These are phyloP conservation scores for Xylariaceae sp. DNA, from an alignment of 2,329 filamentous ascomycete species.

Conservation along the genomic window DNA sequence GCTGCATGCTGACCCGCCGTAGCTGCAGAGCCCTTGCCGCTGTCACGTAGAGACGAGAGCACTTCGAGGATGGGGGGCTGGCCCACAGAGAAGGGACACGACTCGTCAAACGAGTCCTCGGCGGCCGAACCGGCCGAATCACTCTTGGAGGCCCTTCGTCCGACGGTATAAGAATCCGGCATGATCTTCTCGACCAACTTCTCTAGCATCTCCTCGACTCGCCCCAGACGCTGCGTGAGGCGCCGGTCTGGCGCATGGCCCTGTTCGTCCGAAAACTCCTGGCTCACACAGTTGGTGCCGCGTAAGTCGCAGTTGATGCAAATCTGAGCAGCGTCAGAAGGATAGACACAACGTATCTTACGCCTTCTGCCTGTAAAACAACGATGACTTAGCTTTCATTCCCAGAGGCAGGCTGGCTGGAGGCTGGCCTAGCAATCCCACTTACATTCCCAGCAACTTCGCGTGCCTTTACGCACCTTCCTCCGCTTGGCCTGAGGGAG, in stretches of 20 bases:
- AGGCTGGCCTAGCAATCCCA: too few species aligned
- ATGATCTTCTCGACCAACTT: constrained; percentile 37
- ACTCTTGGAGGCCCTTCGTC: constrained; percentile 21
- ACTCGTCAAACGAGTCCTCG: constrained; percentile 22
- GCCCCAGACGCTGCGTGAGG: constrained; percentile 38
- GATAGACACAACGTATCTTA: constrained; percentile 44
- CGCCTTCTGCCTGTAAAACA: constrained; percentile 38
- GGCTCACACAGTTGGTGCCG: constrained; percentile 38
- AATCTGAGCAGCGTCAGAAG: constrained; percentile 32
- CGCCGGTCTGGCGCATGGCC: constrained; percentile 33
- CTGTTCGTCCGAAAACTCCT: constrained; percentile 38
- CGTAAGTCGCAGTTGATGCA: constrained; percentile 42
- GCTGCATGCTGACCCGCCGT: constrained; percentile 12
- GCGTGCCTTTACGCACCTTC: constrained; percentile 48
- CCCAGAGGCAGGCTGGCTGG: too few species aligned
- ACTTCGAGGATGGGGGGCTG: constrained; percentile 29
- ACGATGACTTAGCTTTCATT: too few species aligned
- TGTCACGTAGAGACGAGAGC: constrained; percentile 18
- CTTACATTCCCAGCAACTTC: constrained; percentile 51
- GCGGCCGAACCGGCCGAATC: constrained; percentile 23
- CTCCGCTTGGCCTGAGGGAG: constrained; percentile 32
- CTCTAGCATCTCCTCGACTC: constrained; percentile 44
- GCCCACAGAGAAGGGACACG: constrained; percentile 26
- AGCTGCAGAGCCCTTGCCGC: constrained; percentile 1
- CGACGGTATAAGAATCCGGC: constrained; percentile 23